Base-by-base conservation (phyloP, 2,329 filamentous ascomycete genomes). In the Westerdykella aurantiaca region DNA sequence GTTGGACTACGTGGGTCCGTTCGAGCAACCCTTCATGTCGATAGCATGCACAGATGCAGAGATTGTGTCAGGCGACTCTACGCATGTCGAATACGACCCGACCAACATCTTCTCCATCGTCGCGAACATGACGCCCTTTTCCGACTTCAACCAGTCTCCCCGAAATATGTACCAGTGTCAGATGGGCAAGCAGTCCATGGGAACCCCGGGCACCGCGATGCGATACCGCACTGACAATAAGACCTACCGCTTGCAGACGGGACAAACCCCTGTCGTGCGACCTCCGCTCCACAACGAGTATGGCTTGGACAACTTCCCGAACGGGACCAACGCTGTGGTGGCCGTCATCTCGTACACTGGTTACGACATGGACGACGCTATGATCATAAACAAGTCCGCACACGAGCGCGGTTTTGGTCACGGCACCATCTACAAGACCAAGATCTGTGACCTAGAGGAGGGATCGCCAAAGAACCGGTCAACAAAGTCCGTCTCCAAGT, bases 161-260 rank as follows among this genome's bases (percentile, higher is more conserved):
- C 79, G 93, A 78, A 98, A 98, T 71, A 97, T 97, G 91, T 98
- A 97, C 67, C 88, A 95, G 66, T 96, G 90, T 72, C 93, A 97
- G 76, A 97, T 97, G 93, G 89, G 88, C 72, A 98, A 98, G 68
- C 93, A 98, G 73, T 90, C 91, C 0, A 98, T 98, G 93, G 93
- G 93, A 68, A 97, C 93, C 18, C 89, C 91, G 3, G 90, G 86
- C 45, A 86, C 90, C 6, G 85, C 91, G 2, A 74, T 91, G 50
- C 79, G 82, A 45, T 86, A 94, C 70, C 83, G 93, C 63, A 95
- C 90, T 39, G 93, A 98, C 72, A 97, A 98, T 79, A 98, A 98
- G 73, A 81, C 87, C 57, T 98, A 98, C 70, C 82, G 86, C 51
- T 72, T 98, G 37, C 93, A 97, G 69, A 96, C 90, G 13, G 93